A percentile compares a stretch with the other conserved stretches of the same genome.
Evolutionary conservation across 2,329 filamentous ascomycete genomes (phyloP).

Genomic region (Xylariaceae sp.): DNA sequence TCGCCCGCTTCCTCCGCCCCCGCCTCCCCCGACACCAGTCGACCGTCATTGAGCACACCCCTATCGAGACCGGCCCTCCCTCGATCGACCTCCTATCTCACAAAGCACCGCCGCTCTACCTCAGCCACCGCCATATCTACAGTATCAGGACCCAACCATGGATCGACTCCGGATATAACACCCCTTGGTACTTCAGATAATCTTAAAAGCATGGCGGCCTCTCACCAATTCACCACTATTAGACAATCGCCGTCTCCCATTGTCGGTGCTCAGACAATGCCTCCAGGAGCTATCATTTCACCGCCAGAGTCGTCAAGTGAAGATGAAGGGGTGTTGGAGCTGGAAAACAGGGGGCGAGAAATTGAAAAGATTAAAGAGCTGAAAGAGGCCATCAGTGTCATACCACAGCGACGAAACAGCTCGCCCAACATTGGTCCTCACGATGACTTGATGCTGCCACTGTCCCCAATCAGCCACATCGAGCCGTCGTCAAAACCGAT

Average conservation of each 20-base stretch:
- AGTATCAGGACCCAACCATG: conserved; percentile 23
- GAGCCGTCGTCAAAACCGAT: conserved; percentile 41
- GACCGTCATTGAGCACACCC: conserved; percentile 44
- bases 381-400: conserved; percentile 75
- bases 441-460: conserved; percentile 35
- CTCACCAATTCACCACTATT: conserved; percentile 45
- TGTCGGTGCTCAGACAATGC: conserved; percentile 66
- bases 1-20: conserved; percentile 57
- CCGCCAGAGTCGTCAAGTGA: conserved; percentile 88
- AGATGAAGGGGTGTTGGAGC: conserved; percentile 59
- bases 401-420: conserved; percentile 59
- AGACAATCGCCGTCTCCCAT: conserved; percentile 80
- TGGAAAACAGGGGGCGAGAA: conserved; percentile 40
- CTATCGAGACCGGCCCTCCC: conserved; percentile 50
- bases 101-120: conserved; percentile 55
- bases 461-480: conserved; percentile 31
- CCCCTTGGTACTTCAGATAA: conserved; percentile 48
- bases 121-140: conserved; percentile 38
- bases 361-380: conserved; percentile 59
- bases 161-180: conserved; percentile 38
- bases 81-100: conserved; percentile 61
- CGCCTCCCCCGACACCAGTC: conserved; percentile 52
- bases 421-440: conserved; percentile 46
- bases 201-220: conserved; percentile 43
- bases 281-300: conserved; percentile 79